Evolutionary conservation across 208 protist species (phyloP), one percentile per base, ranked within the genome.

Genomic region (Acanthamoeba divionensis): DNA sequence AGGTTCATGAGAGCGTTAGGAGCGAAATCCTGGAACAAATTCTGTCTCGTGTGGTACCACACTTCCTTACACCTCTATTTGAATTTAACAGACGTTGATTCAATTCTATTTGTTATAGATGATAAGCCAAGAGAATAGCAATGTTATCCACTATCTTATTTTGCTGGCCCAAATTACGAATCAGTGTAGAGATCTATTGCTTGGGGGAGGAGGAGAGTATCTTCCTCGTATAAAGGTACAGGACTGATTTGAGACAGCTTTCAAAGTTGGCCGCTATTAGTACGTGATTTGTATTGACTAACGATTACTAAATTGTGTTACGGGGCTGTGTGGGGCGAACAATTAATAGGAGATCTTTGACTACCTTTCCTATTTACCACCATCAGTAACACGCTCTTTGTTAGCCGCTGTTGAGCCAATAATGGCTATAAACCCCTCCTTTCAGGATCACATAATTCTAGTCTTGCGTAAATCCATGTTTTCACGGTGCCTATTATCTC

Each of bases 281-380:
- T n/a, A n/a, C n/a, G n/a, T n/a, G n/a, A n/a, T n/a, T n/a, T n/a
- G n/a, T n/a, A n/a, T n/a, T n/a, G n/a, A n/a, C n/a, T n/a, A n/a
- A n/a, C n/a, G n/a, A n/a, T n/a, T n/a, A n/a, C n/a, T n/a, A n/a
- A n/a, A n/a, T n/a, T n/a, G n/a, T n/a, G n/a, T n/a, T n/a, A n/a
- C n/a, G n/a, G n/a, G n/a, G n/a, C n/a, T n/a, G n/a, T n/a, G n/a
- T n/a, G n/a, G n/a, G n/a, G n/a, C n/a, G n/a, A n/a, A n/a, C n/a
- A n/a, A n/a, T n/a, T n/a, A n/a, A n/a, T n/a, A 88, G 41, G 80
- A 88, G 33, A 47, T 88, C 41, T 88, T 88, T 52, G 80, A 88
- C 57, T 88, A 88, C 38, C 41, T 88, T 13, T 65, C 80, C 60
- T 88, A 65, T 18, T 36, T 88, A 13, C 80, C 52, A 24, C 80